phyloP scores from a whole-genome alignment of 345 rosid genomes.

The Lumnitzera littorea region DNA sequence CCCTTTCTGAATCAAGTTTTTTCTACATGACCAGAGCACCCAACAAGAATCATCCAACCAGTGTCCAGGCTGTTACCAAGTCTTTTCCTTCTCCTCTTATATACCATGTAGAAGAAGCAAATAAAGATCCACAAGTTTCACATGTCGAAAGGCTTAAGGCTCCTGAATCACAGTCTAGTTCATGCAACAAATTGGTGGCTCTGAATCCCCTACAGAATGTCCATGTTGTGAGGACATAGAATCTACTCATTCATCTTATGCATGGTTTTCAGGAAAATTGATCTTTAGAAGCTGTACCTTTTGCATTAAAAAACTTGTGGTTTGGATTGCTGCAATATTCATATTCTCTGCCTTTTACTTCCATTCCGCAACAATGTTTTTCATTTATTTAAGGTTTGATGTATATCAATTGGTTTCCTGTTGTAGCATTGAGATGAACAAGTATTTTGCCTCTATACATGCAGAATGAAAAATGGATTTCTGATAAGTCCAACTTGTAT shows the following conservation, averaged over 20 bases:
- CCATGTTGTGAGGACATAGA: constrained; percentile 55
- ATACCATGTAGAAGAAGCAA: constrained; percentile 42
- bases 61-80: constrained; percentile 40
- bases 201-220: constrained; percentile 46
- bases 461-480: background rate
- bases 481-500: constrained; percentile 7
- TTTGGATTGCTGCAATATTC: background rate
- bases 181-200: constrained; percentile 19
- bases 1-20: constrained; percentile 5
- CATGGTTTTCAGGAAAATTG: background rate
- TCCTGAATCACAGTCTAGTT: constrained; percentile 9
- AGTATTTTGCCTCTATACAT: no score
- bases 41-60: constrained; percentile 1
- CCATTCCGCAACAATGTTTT: background rate
- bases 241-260: background rate
- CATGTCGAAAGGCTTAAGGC: constrained; percentile 29
- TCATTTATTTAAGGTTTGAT: background rate
- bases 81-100: constrained; percentile 59
- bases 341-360: background rate
- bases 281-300: no score
- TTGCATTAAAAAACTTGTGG: background rate
- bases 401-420: no score
- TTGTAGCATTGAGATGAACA: no score
- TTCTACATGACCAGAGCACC: constrained; percentile 5
- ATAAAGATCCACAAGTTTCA: constrained; percentile 42